Conservation (phyloP, 805 yeast genomes). For the Huiozyma naganishii region DNA sequence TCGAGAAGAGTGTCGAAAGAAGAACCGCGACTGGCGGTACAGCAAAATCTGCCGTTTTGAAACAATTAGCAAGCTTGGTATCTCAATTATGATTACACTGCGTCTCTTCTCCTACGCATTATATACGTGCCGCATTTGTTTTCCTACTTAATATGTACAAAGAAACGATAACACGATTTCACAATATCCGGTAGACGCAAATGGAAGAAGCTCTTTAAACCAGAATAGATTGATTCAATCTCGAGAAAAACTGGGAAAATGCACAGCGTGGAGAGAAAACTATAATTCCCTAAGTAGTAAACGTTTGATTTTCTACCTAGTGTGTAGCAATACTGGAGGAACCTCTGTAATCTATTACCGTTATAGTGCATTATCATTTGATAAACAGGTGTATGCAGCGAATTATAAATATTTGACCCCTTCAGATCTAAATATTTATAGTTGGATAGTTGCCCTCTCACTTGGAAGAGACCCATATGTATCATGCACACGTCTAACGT, state of each 20-base stretch:
- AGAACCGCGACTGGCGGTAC: constrained; percentile 97
- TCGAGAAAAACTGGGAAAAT: neutral
- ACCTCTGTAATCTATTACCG: constrained; percentile 12
- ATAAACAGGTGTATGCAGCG: constrained; percentile 20
- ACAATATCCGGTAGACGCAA: no score
- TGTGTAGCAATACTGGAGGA: constrained; percentile 8
- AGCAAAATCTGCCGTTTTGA: constrained; percentile 77
- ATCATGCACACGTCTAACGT: constrained; percentile 12
- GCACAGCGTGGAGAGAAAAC: constrained; percentile 7
- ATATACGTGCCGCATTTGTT: neutral
- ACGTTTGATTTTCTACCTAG: constrained; percentile 7
- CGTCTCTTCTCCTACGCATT: no score
- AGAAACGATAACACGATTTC: neutral
- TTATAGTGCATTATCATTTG: constrained; percentile 15
- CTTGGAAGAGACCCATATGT: constrained; percentile 21
- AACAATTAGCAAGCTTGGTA: constrained; percentile 44
- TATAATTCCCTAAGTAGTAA: constrained; percentile 16
- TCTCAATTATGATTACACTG: constrained; percentile 2
- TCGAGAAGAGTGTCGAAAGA: constrained; percentile 91
- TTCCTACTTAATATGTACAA: neutral
- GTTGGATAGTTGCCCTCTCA: constrained; percentile 25
- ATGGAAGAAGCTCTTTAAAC: no score
- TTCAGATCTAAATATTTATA: constrained; percentile 19
- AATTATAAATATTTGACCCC: constrained; percentile 18
- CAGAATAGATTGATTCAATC: no score